These are phyloP conservation scores for Sabuloglossum arenarium DNA, from an alignment of 495 filamentous ascomycete genomes.

Conservation along the genomic window DNA sequence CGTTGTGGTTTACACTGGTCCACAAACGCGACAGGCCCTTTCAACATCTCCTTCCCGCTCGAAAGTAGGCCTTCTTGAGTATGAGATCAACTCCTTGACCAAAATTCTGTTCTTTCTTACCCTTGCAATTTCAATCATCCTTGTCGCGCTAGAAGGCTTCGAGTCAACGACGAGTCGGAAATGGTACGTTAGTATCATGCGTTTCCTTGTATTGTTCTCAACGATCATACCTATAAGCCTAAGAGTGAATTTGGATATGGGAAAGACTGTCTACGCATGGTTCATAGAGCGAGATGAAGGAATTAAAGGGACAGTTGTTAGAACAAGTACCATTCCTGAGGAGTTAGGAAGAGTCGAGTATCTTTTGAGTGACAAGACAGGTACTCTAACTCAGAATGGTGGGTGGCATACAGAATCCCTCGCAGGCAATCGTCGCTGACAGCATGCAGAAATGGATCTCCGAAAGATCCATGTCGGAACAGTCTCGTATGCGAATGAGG, in stretches of 20 bases:
- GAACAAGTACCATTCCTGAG: conserved; percentile 94
- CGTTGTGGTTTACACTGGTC: conserved; percentile 82
- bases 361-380: conserved; percentile 90
- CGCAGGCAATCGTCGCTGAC: conserved; percentile 4
- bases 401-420: conserved; percentile 8
- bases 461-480: conserved; percentile 97
- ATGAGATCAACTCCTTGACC: conserved; percentile 94
- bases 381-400: conserved; percentile 87
- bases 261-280: conserved; percentile 84
- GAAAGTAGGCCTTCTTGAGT: conserved; percentile 82
- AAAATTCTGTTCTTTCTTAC: conserved; percentile 90
- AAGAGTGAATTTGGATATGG: conserved; percentile 90
- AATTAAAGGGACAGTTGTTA: conserved; percentile 78
- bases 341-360: conserved; percentile 94
- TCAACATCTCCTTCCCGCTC: conserved; percentile 81
- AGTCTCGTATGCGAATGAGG: conserved; percentile 92
- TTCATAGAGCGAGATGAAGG: conserved; percentile 85
- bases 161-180: conserved; percentile 33
- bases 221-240: conserved; percentile 96
- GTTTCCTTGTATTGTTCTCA: conserved; percentile 94
- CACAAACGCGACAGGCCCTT: conserved; percentile 82
- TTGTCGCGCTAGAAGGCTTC: conserved; percentile 74
- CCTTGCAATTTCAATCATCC: conserved; percentile 59
- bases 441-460: conserved; percentile 66
- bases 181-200: conserved; percentile 92